Evolutionary conservation across 139 green algal genomes (phyloP).

Genomic region (Trebouxia sp.): DNA sequence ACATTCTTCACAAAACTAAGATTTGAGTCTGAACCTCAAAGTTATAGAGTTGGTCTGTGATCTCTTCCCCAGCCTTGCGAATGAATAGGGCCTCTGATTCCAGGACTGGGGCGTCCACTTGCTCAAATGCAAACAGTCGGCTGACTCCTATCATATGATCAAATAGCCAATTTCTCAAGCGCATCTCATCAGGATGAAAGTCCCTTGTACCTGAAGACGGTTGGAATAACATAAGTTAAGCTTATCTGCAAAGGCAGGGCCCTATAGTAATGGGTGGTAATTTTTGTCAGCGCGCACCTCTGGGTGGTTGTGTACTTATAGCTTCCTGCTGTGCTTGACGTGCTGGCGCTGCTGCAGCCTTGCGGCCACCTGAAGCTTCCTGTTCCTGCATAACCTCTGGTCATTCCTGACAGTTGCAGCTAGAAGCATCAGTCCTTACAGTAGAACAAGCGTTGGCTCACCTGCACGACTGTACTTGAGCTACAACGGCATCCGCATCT

Average conservation of each 20-base stretch:
- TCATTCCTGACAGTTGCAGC: neutral
- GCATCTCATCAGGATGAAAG: constrained; percentile 94
- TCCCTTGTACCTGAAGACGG: constrained; percentile 86
- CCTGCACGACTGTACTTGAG: neutral
- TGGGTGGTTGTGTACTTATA: neutral
- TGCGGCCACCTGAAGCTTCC: constrained; percentile 7
- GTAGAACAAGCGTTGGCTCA: neutral
- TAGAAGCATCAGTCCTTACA: neutral
- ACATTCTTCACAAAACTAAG: neutral
- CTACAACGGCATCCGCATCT: neutral
- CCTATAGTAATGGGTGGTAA: no score
- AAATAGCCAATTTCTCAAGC: constrained; percentile 94
- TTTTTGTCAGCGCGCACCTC: no score
- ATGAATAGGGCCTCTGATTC: constrained; percentile 97
- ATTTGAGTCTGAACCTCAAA: constrained; percentile 71
- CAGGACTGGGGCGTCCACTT: constrained; percentile 94
- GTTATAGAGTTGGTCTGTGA: constrained; percentile 97
- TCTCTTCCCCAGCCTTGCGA: constrained; percentile 98
- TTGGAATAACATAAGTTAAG: no score
- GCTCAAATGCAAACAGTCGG: constrained; percentile 87
- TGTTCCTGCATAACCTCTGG: neutral
- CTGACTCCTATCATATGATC: constrained; percentile 72
- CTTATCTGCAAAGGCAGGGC: no score
- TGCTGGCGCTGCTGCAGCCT: neutral
- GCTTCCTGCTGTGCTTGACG: neutral